These are phyloP conservation scores for Ambrosia hybrid DNA, from an alignment of 140 eudicot genomes.

Conservation along the genomic window DNA sequence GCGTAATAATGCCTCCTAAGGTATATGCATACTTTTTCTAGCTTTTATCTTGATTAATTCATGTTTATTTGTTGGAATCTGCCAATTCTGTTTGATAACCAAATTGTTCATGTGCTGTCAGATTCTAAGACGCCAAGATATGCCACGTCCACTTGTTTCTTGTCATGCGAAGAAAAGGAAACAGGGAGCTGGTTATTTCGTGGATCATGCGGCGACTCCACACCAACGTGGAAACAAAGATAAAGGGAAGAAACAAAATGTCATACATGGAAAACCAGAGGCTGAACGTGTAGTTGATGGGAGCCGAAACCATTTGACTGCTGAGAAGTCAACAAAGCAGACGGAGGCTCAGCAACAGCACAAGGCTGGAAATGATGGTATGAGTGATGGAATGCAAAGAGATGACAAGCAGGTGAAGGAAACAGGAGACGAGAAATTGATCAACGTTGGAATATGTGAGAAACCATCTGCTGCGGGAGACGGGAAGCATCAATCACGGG, in stretches of 20 bases:
- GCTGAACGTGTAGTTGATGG: no score
- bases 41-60: background rate
- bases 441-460: background rate
- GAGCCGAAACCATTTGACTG: no score
- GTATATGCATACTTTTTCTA: background rate
- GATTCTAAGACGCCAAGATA: background rate
- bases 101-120: background rate
- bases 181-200: no score
- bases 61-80: background rate
- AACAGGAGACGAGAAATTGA: background rate
- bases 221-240: no score
- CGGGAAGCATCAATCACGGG: background rate
- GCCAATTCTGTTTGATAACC: background rate
- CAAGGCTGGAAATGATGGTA: background rate
- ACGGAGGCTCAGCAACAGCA: background rate
- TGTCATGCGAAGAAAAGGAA: no score
- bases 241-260: no score
- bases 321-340: background rate
- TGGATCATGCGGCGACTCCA: no score
- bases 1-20: constrained; percentile 18
- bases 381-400: background rate
- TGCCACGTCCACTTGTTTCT: no score
- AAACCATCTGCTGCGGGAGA: background rate
- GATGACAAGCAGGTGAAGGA: background rate
- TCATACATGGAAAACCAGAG: no score